Conservation (phyloP, 768 basidiomycete genomes). For the Suillus bovinus region DNA sequence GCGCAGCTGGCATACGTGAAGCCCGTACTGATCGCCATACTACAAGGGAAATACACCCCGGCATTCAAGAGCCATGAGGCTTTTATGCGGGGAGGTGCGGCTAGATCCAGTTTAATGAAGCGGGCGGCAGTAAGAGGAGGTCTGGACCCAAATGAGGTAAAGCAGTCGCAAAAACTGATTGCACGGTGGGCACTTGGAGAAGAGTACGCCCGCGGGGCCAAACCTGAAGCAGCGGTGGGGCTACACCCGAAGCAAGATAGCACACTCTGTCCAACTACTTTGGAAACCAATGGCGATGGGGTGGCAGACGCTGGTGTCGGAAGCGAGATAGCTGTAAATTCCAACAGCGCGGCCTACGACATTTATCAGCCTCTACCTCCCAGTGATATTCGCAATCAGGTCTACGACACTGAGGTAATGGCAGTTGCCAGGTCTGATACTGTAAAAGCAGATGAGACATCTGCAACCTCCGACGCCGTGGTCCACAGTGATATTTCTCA, state of each 20-base stretch:
- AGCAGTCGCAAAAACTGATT: slow-evolving; percentile 34
- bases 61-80: slow-evolving; percentile 46
- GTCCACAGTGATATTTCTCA: neutral
- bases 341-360: neutral
- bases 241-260: neutral
- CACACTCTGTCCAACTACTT: neutral
- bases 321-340: neutral
- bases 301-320: neutral
- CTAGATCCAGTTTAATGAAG: slow-evolving; percentile 37
- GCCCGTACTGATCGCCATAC: slow-evolving; percentile 58
- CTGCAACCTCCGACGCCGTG: neutral
- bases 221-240: neutral
- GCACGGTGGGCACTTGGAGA: slow-evolving; percentile 29
- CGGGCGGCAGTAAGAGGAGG: slow-evolving; percentile 38
- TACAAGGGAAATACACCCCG: slow-evolving; percentile 58
- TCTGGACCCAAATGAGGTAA: slow-evolving; percentile 39
- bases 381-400: slow-evolving; percentile 6
- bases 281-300: neutral
- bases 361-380: neutral
- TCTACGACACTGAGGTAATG: slow-evolving; percentile 17
- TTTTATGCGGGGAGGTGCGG: slow-evolving; percentile 61
- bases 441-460: neutral
- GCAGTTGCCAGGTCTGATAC: slow-evolving; percentile 10
- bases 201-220: neutral
- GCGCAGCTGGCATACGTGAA: slow-evolving; percentile 69